Percentiles rank a stretch among this genome's conserved stretches.
Evolutionary conservation across 2,329 filamentous ascomycete genomes (phyloP).

Genomic region (Periconia digitata): DNA sequence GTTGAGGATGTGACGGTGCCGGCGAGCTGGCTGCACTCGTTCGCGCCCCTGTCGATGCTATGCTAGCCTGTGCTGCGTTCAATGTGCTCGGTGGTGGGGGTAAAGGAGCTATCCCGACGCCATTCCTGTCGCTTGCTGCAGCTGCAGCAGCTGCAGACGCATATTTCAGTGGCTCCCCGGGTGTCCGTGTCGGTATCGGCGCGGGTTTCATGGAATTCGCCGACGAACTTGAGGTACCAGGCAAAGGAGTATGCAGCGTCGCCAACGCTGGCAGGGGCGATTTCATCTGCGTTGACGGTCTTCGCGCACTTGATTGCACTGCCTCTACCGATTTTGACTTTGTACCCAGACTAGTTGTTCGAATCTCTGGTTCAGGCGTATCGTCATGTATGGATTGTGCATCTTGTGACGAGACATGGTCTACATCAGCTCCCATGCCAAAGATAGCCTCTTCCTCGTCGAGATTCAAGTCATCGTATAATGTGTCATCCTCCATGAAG

Average conservation of each 20-base stretch:
- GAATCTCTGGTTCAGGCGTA: constrained; percentile 57
- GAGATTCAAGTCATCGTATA: constrained; percentile 93
- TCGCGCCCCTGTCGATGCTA: constrained; percentile 55
- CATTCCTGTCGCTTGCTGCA: constrained; percentile 84
- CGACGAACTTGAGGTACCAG: constrained; percentile 61
- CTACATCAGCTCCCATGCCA: constrained; percentile 77
- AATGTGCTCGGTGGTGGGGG: constrained; percentile 77
- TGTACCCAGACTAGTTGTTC: constrained; percentile 53
- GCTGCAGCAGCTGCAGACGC: constrained; percentile 94
- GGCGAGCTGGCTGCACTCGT: constrained; percentile 61
- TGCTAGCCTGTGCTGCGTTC: constrained; percentile 41
- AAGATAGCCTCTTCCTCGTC: constrained; percentile 89
- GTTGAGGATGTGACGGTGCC: constrained; percentile 43
- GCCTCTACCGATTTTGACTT: constrained; percentile 65
- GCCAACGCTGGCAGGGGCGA: constrained; percentile 91
- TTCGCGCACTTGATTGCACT: constrained; percentile 58
- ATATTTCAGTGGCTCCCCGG: constrained; percentile 92
- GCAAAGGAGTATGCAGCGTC: constrained; percentile 76
- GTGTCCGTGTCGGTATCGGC: constrained; percentile 77
- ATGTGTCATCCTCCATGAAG: constrained; percentile 88
- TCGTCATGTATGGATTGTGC: constrained; percentile 91
- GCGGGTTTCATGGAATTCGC: constrained; percentile 86
- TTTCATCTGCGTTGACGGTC: constrained; percentile 88
- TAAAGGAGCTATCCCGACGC: constrained; percentile 87
- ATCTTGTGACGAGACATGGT: constrained; percentile 93